phyloP scores from a whole-genome alignment of 1,284 basidiomycete genomes.

The Leccinum subspadiceum region DNA sequence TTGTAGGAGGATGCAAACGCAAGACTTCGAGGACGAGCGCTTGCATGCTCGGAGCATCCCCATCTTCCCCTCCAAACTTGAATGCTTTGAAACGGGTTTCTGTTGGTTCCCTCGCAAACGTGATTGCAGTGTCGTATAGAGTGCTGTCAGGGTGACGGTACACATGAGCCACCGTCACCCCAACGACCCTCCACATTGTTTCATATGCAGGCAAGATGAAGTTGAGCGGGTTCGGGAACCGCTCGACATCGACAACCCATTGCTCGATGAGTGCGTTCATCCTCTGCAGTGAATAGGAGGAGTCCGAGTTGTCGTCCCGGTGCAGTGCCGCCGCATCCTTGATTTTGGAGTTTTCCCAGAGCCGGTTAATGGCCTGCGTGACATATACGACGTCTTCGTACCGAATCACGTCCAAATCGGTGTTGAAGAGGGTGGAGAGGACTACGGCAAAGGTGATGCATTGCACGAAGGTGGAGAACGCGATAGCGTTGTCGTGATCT shows the following conservation, averaged over 20 bases:
- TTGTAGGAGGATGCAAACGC: conserved; percentile 54
- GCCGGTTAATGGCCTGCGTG: conserved; percentile 39
- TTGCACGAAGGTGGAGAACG: conserved; percentile 42
- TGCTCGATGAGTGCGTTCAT: conserved; percentile 32
- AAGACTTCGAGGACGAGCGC: conserved; percentile 47
- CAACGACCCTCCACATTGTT: conserved; percentile 61
- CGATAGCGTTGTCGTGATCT: conserved; percentile 3
- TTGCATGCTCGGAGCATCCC: conserved; percentile 36
- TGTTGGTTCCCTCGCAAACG: conserved; percentile 37
- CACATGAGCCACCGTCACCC: conserved; percentile 38
- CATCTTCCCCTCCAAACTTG: conserved; percentile 9
- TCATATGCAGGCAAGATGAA: conserved; percentile 58
- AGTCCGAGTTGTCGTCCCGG: conserved; percentile 5
- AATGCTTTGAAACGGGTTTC: conserved; percentile 31
- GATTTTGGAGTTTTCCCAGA: conserved; percentile 38
- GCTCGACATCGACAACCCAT: conserved; percentile 37
- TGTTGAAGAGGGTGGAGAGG: conserved; percentile 40
- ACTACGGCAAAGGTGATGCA: conserved; percentile 42
- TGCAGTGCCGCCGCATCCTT: conserved; percentile 13
- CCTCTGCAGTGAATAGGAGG: conserved; percentile 15
- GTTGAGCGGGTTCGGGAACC: conserved; percentile 46
- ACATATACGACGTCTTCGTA: conserved; percentile 37
- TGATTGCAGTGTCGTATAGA: conserved; percentile 27
- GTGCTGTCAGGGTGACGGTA: conserved; percentile 27
- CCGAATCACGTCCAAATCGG: conserved; percentile 33